Evolutionary conservation across 345 rosid genomes (phyloP).

Genomic region (Stellera chamaejasme): DNA sequence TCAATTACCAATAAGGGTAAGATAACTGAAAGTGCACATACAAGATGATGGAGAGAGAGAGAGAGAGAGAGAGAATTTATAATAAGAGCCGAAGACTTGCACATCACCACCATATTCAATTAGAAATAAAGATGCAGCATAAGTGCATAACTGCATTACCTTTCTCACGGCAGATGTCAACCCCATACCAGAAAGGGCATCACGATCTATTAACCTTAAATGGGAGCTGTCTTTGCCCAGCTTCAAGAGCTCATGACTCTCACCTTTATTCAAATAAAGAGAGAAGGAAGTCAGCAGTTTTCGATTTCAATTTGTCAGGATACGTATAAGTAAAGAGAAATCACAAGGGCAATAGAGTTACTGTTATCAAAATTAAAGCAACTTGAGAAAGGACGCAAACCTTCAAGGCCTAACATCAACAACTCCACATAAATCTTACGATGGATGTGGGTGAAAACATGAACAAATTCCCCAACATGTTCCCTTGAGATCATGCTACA

Average conservation of each 20-base stretch:
- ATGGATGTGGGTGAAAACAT: slow-evolving; percentile 75
- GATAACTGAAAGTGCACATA: too few species aligned
- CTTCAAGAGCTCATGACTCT: slow-evolving; percentile 15
- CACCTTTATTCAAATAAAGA: slow-evolving; percentile 24
- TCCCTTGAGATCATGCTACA: slow-evolving; percentile 45
- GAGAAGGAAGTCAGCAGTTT: not conserved
- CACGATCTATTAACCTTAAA: slow-evolving; percentile 43
- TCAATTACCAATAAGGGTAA: not conserved
- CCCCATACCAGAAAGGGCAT: slow-evolving; percentile 44
- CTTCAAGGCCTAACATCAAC: slow-evolving; percentile 48
- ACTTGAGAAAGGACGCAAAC: slow-evolving; percentile 20
- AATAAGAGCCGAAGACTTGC: not conserved
- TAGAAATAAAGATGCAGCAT: not conserved
- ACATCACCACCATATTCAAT: slow-evolving; percentile 4
- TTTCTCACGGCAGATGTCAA: slow-evolving; percentile 67
- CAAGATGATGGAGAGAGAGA: not conserved
- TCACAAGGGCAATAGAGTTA: not conserved
- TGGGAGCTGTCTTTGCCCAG: slow-evolving; percentile 16
- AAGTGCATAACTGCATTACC: slow-evolving; percentile 24
- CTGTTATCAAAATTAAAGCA: not conserved
- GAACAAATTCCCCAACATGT: slow-evolving; percentile 77
- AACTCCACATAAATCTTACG: slow-evolving; percentile 72
- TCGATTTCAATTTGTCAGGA: not conserved
- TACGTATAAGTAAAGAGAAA: not conserved
- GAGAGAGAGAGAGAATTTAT: not conserved